These are phyloP conservation scores for Phytophthora chlamydospora DNA, from an alignment of 352 stramenopile genomes.

Conservation along the genomic window DNA sequence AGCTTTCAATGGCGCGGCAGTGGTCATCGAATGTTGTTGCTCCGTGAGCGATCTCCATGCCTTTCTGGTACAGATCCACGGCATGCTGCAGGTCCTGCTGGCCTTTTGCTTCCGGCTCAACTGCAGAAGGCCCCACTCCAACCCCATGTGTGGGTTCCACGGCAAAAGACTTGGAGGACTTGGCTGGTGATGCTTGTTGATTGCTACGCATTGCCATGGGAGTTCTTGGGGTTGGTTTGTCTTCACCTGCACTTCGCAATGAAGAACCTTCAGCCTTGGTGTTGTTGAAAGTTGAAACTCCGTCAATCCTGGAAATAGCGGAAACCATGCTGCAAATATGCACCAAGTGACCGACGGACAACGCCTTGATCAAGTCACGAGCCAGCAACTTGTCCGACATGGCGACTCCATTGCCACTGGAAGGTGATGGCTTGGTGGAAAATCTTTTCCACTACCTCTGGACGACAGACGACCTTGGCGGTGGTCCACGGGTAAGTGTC, in stretches of 20 bases:
- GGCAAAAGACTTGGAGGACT: background rate
- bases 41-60: slow-evolving; percentile 67
- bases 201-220: slow-evolving; percentile 23
- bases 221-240: background rate
- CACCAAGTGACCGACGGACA: background rate
- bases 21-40: slow-evolving; percentile 66
- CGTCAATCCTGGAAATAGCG: slow-evolving; percentile 32
- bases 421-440: slow-evolving; percentile 88
- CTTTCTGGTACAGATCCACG: slow-evolving; percentile 81
- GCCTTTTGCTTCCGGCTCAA: slow-evolving; percentile 53
- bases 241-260: too few relatives aligned
- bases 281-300: slow-evolving; percentile 17
- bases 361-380: slow-evolving; percentile 8
- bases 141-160: background rate
- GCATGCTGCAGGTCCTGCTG: slow-evolving; percentile 78
- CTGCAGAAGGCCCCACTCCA: slow-evolving; percentile 1
- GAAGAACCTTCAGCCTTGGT: slow-evolving; percentile 4
- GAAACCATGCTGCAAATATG: slow-evolving; percentile 21
- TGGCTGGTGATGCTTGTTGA: slow-evolving; percentile 4
- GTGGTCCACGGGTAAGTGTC: slow-evolving; percentile 86
- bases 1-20: slow-evolving; percentile 72
- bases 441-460: slow-evolving; percentile 92
- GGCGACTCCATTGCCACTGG: slow-evolving; percentile 66
- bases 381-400: slow-evolving; percentile 33
- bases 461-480: slow-evolving; percentile 92